A percentile compares a stretch with the other conserved stretches of the same genome.
phyloP scores from a whole-genome alignment of 2,329 filamentous ascomycete species.

The Beauveria sp. region DNA sequence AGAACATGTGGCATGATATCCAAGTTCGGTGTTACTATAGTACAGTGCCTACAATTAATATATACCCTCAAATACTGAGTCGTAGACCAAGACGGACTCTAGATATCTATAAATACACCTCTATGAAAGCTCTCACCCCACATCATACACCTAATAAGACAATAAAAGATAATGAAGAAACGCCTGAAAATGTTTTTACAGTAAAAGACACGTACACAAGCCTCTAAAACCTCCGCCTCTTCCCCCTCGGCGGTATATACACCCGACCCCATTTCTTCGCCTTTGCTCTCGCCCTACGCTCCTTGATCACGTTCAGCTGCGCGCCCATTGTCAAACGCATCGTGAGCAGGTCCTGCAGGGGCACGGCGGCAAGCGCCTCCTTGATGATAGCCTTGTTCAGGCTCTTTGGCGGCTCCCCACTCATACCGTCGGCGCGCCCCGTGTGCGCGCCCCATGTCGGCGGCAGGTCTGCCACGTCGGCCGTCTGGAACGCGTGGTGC shows the following conservation, averaged over 20 bases:
- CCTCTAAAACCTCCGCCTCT: neutral
- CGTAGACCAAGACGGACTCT: neutral
- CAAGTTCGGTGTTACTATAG: neutral
- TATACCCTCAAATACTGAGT: too few species aligned
- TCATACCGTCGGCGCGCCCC: neutral
- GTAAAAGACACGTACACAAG: neutral
- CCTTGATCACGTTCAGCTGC: constrained; percentile 12
- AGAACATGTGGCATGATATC: neutral
- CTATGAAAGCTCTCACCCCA: neutral
- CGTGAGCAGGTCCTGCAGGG: constrained; percentile 20
- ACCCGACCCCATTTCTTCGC: neutral
- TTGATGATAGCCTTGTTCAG: constrained; percentile 23
- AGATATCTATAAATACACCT: neutral
- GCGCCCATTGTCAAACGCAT: constrained; percentile 18
- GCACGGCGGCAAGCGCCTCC: constrained; percentile 19
- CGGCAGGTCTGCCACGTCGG: constrained; percentile 22
- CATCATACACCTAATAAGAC: neutral
- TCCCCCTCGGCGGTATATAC: constrained; percentile 1
- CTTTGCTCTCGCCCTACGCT: neutral
- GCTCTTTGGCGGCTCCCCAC: constrained; percentile 10
- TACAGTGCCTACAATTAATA: neutral
- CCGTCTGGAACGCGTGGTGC: constrained; percentile 31
- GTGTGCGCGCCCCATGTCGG: constrained; percentile 15
- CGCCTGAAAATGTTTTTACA: neutral
- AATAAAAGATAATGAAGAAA: neutral